phyloP scores from a whole-genome alignment of 768 basidiomycete genomes.

The Wakefieldia striispora region DNA sequence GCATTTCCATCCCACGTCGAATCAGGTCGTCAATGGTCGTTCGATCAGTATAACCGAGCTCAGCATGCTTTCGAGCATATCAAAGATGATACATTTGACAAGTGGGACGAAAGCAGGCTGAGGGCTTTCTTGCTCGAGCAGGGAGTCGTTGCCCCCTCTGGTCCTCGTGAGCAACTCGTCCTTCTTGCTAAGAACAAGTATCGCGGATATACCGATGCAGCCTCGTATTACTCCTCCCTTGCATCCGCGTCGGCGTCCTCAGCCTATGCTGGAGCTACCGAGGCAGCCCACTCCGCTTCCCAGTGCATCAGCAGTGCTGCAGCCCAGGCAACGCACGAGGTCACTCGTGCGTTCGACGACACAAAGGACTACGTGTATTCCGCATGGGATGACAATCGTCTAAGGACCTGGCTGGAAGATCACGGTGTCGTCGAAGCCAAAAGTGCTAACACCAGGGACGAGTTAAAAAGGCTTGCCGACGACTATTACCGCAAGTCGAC shows the following conservation, averaged over 20 bases:
- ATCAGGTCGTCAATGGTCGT: conserved; percentile 46
- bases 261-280: conserved; percentile 46
- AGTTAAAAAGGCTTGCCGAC: conserved; percentile 68
- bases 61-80: conserved; percentile 61
- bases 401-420: conserved; percentile 71
- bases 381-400: conserved; percentile 79
- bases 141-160: conserved; percentile 80
- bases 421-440: conserved; percentile 71
- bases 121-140: conserved; percentile 84
- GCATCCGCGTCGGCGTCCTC: conserved; percentile 50
- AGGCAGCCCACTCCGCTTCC: conserved; percentile 36
- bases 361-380: conserved; percentile 87
- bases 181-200: conserved; percentile 74
- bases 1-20: conserved; percentile 35
- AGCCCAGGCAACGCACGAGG: conserved; percentile 54
- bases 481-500: conserved; percentile 61
- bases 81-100: conserved; percentile 63
- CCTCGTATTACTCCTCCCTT: conserved; percentile 49
- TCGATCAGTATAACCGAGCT: conserved; percentile 61
- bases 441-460: conserved; percentile 49
- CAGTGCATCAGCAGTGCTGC: conserved; percentile 41
- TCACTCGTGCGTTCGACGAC: conserved; percentile 56
- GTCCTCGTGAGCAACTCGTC: conserved; percentile 76
- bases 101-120: conserved; percentile 82
- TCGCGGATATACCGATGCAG: conserved; percentile 55